Evolutionary conservation across 345 rosid genomes (phyloP), one percentile per base, ranked within the genome.

Genomic region (Moricandia moricandioides): DNA sequence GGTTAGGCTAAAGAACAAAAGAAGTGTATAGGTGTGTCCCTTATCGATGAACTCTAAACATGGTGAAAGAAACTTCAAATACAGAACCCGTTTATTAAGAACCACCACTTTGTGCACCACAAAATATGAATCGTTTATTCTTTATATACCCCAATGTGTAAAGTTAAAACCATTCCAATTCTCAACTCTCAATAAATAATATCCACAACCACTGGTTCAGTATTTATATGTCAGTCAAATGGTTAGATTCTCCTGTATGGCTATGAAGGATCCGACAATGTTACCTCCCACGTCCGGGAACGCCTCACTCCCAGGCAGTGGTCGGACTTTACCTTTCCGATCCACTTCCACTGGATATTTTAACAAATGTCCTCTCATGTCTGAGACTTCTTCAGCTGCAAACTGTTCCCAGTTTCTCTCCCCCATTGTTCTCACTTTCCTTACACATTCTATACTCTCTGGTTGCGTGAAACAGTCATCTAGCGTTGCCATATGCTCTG

Each of bases 251-350:
- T 90, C 98, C 65, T 85, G 98, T 54, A 94, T 86, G 67, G 79
- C 91, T 13, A 85, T 67, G 70, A 91, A 94, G 13, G 98, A 91
- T 10, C 98, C 98, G 1, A 73, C 74, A 34, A 94, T 88, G 77
- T 81, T 86, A 18, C 98, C 98, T 29, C 97, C 98, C 0, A 87
- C 91, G 45, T 94, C 98, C 0, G 95, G 97, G 85, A 94, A 94
- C 64, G 74, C 85, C 84, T 87, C 93, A 7, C 81, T 71, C 18
- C 89, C 88, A 0, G 88, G 83, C 59, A 88, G 84, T 11, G 98
- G 86, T 77, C 80, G 85, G 54, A 94, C 96, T 84, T 88, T 94
- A 29, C 98, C 98, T 72, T 81, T 91, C 14, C 72, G 76, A 75
- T 90, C 96, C 1, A 91, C 92, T 40, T 87, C 93, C 16, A 91